phyloP scores from a whole-genome alignment of 805 yeast genomes.

The Grigorovia humatica region DNA sequence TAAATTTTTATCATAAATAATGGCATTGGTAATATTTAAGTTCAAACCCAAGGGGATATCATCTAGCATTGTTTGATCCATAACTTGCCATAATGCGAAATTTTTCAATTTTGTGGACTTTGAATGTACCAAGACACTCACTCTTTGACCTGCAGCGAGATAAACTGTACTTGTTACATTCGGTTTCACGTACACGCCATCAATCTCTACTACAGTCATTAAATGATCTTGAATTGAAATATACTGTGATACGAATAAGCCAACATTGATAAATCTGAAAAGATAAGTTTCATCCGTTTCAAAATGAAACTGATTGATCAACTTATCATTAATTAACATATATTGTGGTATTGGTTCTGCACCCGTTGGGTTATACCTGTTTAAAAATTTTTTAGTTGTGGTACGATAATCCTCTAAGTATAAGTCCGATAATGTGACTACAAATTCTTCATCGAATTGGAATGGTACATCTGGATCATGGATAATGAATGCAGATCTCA shows the following conservation, averaged over 20 bases:
- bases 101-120: constrained; percentile 38
- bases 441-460: constrained; percentile 51
- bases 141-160: constrained; percentile 73
- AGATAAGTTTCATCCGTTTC: constrained; percentile 53
- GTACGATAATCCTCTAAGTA: constrained; percentile 46
- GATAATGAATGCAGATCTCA: constrained; percentile 57
- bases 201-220: constrained; percentile 63
- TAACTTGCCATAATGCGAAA: constrained; percentile 49
- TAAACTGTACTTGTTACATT: constrained; percentile 45
- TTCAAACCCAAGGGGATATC: constrained; percentile 48
- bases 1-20: constrained; percentile 37
- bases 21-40: constrained; percentile 43
- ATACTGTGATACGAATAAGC: constrained; percentile 67
- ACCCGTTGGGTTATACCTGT: constrained; percentile 71
- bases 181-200: constrained; percentile 60
- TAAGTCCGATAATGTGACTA: constrained; percentile 50
- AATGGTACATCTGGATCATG: constrained; percentile 48
- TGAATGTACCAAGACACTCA: constrained; percentile 56
- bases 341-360: constrained; percentile 75
- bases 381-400: constrained; percentile 40
- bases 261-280: constrained; percentile 54
- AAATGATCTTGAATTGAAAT: constrained; percentile 59
- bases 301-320: constrained; percentile 45
- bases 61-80: constrained; percentile 65
- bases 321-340: constrained; percentile 53